phyloP scores from a whole-genome alignment of 2,329 filamentous ascomycete species.

The Colletotrichum gigasporum region DNA sequence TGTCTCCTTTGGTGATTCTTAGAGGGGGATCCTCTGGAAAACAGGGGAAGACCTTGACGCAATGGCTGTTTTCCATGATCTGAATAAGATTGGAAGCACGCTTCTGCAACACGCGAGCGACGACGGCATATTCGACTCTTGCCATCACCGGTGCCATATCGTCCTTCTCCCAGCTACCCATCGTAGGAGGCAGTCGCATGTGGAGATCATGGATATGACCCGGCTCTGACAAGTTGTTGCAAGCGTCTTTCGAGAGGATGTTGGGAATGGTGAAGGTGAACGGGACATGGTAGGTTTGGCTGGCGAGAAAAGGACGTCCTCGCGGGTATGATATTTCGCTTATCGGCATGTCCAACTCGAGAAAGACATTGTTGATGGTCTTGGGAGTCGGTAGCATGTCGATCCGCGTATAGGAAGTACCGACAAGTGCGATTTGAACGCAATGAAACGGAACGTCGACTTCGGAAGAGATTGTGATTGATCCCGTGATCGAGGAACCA shows the following conservation, averaged over 20 bases:
- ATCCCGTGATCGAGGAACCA: constrained; percentile 58
- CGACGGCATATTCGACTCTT: constrained; percentile 61
- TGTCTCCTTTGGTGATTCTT: constrained; percentile 55
- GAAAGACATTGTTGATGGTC: constrained; percentile 60
- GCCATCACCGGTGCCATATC: constrained; percentile 66
- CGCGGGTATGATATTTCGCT: constrained; percentile 54
- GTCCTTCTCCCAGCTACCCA: constrained; percentile 62
- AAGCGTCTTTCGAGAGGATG: constrained; percentile 65
- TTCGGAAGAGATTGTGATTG: constrained; percentile 53
- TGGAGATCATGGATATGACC: constrained; percentile 60
- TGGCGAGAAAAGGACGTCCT: constrained; percentile 55
- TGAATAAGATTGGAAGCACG: constrained; percentile 35
- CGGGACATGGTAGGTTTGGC: constrained; percentile 59
- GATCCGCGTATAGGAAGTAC: constrained; percentile 57
- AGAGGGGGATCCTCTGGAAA: constrained; percentile 61
- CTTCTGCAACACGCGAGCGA: constrained; percentile 51
- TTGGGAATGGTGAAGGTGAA: constrained; percentile 67
- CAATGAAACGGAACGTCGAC: constrained; percentile 58
- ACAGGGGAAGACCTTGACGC: constrained; percentile 62
- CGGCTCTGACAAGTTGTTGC: constrained; percentile 56
- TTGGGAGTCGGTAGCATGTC: constrained; percentile 60
- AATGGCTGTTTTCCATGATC: constrained; percentile 51
- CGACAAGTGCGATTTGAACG: constrained; percentile 63
- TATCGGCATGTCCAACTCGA: constrained; percentile 66
- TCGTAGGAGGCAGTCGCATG: constrained; percentile 61